These are phyloP conservation scores for Tetraselmis chui DNA, from an alignment of 139 green algal genomes.

Conservation along the genomic window DNA sequence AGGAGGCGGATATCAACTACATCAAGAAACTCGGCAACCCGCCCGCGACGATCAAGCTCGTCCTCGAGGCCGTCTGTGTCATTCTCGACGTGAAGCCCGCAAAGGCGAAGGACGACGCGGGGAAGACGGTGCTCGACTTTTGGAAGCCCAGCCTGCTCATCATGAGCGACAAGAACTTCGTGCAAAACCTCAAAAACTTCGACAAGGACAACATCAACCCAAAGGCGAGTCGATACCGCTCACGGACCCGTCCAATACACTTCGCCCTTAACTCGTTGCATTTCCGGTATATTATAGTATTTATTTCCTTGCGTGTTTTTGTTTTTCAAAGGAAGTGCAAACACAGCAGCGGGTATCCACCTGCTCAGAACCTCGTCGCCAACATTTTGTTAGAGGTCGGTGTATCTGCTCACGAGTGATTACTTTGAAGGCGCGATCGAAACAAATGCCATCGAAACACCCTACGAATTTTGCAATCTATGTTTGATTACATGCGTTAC, in stretches of 20 bases:
- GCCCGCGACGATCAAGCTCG: conserved; percentile 55
- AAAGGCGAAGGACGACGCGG: conserved; percentile 49
- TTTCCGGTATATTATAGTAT: too few species aligned
- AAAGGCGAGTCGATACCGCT: conserved; percentile 28
- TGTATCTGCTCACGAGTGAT: too few species aligned
- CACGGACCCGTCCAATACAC: conserved; percentile 56
- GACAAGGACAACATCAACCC: conserved; percentile 74
- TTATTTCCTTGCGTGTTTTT: too few species aligned
- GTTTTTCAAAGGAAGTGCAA: too few species aligned
- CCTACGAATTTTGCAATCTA: too few species aligned
- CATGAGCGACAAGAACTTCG: conserved; percentile 64
- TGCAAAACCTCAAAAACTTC: conserved; percentile 61
- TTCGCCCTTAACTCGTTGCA: too few species aligned
- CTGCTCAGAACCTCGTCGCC: too few species aligned
- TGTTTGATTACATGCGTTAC: too few species aligned
- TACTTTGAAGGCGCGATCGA: too few species aligned
- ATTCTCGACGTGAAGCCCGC: conserved; percentile 51
- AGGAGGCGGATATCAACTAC: conserved; percentile 73
- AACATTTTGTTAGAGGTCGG: too few species aligned
- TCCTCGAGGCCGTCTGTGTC: conserved; percentile 51
- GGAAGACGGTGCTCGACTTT: conserved; percentile 61
- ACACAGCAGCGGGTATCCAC: too few species aligned
- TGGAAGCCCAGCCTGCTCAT: conserved; percentile 78
- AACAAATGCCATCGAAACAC: too few species aligned
- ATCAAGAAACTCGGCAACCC: conserved; percentile 85